phyloP scores from a whole-genome alignment of 345 rosid species.

The Syzygium jambos region DNA sequence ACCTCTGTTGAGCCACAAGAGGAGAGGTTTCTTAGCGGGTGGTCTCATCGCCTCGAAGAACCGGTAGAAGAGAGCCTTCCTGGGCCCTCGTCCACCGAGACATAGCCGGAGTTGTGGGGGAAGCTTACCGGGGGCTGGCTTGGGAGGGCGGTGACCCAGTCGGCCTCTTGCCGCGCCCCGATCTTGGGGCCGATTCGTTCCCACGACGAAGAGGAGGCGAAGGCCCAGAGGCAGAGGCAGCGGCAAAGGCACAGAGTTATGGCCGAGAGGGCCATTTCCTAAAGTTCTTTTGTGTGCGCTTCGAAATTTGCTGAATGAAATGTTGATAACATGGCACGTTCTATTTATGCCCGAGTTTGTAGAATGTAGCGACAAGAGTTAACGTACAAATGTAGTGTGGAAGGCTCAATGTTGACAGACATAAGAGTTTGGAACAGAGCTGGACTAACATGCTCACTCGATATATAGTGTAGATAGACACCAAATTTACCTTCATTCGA shows the following conservation, averaged over 20 bases:
- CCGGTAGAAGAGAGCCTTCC: constrained; percentile 60
- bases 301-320: background rate
- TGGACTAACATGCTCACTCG: no score
- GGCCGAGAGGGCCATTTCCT: background rate
- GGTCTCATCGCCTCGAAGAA: constrained; percentile 48
- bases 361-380: no score
- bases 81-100: constrained; percentile 14
- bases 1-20: constrained; percentile 90
- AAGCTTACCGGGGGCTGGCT: constrained; percentile 53
- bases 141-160: constrained; percentile 36
- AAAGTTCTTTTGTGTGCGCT: no score
- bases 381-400: no score
- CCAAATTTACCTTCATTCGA: no score
- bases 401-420: no score
- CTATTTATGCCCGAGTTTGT: no score
- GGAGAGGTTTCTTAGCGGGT: constrained; percentile 37
- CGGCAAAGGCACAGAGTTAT: background rate
- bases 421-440: no score
- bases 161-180: constrained; percentile 20
- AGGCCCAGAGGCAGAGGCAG: background rate
- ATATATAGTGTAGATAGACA: no score
- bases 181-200: background rate
- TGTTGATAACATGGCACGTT: background rate
- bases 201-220: background rate
- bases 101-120: constrained; percentile 54